phyloP scores from a whole-genome alignment of 176 grass and related monocot species.

The Typha latifolia region DNA sequence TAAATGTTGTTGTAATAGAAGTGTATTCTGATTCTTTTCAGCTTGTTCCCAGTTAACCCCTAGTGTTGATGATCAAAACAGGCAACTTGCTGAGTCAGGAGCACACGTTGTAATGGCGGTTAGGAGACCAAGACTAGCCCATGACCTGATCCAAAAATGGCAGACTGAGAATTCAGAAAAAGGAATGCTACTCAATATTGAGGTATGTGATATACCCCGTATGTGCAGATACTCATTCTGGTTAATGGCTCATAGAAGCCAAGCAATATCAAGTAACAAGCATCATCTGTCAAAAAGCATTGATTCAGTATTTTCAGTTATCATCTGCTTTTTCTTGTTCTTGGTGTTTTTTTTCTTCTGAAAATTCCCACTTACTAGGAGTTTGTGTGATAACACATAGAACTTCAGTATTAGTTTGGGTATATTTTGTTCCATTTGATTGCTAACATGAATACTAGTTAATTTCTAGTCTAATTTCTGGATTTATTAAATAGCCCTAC shows the following conservation, averaged over 20 bases:
- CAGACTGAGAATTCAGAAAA: conserved; percentile 64
- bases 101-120: conserved; percentile 97
- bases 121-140: conserved; percentile 61
- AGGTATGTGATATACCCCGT: conserved; percentile 44
- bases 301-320: too few species aligned
- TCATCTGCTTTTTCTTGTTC: background rate
- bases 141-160: conserved; percentile 94
- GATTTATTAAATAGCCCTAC: too few species aligned
- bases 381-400: too few species aligned
- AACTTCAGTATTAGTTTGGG: background rate
- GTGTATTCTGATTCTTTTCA: background rate
- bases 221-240: background rate
- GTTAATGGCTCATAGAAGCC: background rate
- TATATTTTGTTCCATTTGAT: too few species aligned
- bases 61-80: conserved; percentile 26
- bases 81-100: conserved; percentile 71
- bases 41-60: background rate
- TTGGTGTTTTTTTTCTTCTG: background rate
- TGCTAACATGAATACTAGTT: too few species aligned
- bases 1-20: background rate
- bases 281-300: too few species aligned
- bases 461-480: too few species aligned
- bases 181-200: conserved; percentile 61
- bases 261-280: too few species aligned
- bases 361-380: too few species aligned